Evolutionary conservation across 2,329 filamentous ascomycete genomes (phyloP).

Genomic region (Alternaria consortialis): DNA sequence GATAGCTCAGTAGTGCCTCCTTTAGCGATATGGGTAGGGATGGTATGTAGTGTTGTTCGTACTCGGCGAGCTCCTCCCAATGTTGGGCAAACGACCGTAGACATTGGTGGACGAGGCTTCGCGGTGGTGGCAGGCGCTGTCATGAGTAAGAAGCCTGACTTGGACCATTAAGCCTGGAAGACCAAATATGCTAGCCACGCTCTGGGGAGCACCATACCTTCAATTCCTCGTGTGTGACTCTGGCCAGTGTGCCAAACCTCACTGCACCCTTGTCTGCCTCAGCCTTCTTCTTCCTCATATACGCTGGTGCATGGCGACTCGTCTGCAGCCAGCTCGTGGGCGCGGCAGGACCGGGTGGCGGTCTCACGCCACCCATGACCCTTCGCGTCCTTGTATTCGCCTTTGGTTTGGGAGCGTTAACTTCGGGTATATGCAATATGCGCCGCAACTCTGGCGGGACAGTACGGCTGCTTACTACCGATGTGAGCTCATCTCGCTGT

Average conservation of each 20-base stretch:
- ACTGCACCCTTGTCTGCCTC: constrained; percentile 12
- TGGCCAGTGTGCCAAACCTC: constrained; percentile 38
- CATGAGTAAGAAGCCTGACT: constrained; percentile 34
- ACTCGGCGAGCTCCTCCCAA: constrained; percentile 66
- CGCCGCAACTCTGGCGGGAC: constrained; percentile 56
- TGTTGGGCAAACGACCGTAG: constrained; percentile 64
- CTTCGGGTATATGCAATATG: constrained; percentile 57
- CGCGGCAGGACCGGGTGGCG: constrained; percentile 55
- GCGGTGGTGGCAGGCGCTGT: constrained; percentile 42
- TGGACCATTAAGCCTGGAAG: constrained; percentile 20
- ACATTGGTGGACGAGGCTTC: constrained; percentile 60
- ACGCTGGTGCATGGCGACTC: constrained; percentile 42
- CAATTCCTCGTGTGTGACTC: constrained; percentile 33
- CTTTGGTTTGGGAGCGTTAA: constrained; percentile 57
- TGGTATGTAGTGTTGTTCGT: constrained; percentile 64
- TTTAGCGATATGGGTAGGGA: constrained; percentile 63
- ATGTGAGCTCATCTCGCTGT: constrained; percentile 56
- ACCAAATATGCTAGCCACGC: constrained; percentile 2
- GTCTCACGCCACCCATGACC: constrained; percentile 38
- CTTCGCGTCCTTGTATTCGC: constrained; percentile 45
- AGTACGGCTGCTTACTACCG: constrained; percentile 53
- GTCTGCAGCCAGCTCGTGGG: constrained; percentile 56
- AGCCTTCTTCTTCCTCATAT: constrained; percentile 27
- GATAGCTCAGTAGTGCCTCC: constrained; percentile 64
- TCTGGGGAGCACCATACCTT: constrained; percentile 29